Evolutionary conservation across 495 filamentous ascomycete genomes (phyloP).

Genomic region (Glutinoglossum americanum): DNA sequence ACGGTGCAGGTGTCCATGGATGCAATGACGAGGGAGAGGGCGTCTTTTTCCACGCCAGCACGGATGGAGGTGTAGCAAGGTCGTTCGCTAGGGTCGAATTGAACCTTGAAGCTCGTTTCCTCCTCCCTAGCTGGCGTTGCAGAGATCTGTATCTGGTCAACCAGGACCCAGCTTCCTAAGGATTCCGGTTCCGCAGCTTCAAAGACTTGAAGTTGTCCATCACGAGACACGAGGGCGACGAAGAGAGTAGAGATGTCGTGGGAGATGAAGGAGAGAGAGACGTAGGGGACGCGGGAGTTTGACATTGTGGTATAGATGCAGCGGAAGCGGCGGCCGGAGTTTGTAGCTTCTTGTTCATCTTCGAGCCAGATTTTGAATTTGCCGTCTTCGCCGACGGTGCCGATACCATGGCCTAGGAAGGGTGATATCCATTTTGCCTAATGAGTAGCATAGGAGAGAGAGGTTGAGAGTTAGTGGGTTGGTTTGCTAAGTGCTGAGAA

Average conservation of each 20-base stretch:
- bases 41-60: conserved; percentile 54
- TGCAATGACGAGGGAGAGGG: conserved; percentile 58
- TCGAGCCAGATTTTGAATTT: conserved; percentile 80
- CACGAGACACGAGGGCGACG: conserved; percentile 61
- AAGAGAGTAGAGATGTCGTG: conserved; percentile 47
- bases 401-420: conserved; percentile 38
- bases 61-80: conserved; percentile 54
- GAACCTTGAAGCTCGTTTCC: conserved; percentile 67
- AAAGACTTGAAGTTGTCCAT: conserved; percentile 57
- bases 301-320: conserved; percentile 34
- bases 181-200: conserved; percentile 78
- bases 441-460: too few species aligned
- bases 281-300: conserved; percentile 36
- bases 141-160: conserved; percentile 50
- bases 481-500: background rate
- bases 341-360: conserved; percentile 49
- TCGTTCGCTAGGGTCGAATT: conserved; percentile 64
- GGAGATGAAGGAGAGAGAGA: conserved; percentile 65
- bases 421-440: conserved; percentile 66
- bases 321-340: conserved; percentile 57
- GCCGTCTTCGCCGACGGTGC: conserved; percentile 63
- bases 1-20: conserved; percentile 62
- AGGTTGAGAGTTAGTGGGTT: background rate
- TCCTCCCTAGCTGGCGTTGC: conserved; percentile 41
- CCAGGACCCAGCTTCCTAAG: conserved; percentile 46